Conservation (phyloP, 441 rosid genomes). For the Jatropha podagrica region DNA sequence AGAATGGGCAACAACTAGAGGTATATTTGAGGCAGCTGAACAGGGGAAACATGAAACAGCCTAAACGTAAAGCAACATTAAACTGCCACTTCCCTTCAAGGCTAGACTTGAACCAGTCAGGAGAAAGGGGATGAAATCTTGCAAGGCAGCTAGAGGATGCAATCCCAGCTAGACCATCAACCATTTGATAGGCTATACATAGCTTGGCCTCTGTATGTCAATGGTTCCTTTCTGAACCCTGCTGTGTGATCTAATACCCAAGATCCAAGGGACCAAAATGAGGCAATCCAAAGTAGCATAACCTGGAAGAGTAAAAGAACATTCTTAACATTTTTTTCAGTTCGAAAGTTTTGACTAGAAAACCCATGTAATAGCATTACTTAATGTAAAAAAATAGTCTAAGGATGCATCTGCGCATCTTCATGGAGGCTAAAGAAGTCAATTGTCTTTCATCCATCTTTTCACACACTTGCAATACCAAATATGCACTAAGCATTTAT, state of each 20-base stretch:
- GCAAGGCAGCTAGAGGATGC: conserved; percentile 72
- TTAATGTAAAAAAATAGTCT: not conserved
- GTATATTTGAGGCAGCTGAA: conserved; percentile 76
- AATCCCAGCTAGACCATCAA: conserved; percentile 61
- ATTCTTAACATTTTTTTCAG: not conserved
- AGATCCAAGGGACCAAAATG: conserved; percentile 19
- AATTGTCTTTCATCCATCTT: not conserved
- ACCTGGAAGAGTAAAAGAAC: not conserved
- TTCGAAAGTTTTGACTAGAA: not conserved
- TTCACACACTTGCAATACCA: conserved; percentile 2
- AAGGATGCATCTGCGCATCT: not conserved
- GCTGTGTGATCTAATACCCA: conserved; percentile 29
- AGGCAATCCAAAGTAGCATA: not conserved
- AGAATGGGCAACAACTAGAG: conserved; percentile 65
- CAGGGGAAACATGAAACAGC: conserved; percentile 79
- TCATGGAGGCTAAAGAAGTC: not conserved
- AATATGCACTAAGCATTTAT: not conserved
- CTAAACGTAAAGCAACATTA: conserved; percentile 34
- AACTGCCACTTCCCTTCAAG: conserved; percentile 69
- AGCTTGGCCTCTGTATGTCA: conserved; percentile 24
- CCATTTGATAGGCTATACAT: conserved; percentile 24
- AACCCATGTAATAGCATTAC: not conserved
- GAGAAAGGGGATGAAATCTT: conserved; percentile 68
- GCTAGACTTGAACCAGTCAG: conserved; percentile 75
- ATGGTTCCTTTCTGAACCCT: conserved; percentile 32